Conservation (phyloP, 352 stramenopile species). For the Globisporangium spinosum region DNA sequence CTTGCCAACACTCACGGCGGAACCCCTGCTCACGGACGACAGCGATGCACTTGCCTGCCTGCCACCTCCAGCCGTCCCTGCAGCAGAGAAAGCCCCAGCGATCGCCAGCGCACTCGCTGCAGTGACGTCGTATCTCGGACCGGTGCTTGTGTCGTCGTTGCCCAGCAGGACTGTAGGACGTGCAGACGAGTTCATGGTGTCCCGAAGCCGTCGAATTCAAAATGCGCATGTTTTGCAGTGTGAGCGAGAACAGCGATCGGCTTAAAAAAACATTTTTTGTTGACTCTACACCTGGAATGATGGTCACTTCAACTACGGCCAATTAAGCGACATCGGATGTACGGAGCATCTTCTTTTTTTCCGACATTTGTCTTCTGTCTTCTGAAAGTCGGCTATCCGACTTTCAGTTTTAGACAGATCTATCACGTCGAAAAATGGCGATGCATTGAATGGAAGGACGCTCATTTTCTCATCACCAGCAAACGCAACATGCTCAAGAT, state of each 20-base stretch:
- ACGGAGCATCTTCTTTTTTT: neutral
- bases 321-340: neutral
- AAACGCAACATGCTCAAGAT: slow-evolving; percentile 60
- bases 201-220: neutral
- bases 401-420: neutral
- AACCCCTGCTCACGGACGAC: slow-evolving; percentile 9
- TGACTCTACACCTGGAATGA: neutral
- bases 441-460: neutral
- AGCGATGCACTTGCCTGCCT: neutral
- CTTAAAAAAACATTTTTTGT: neutral
- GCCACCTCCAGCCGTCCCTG: neutral
- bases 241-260: too few relatives aligned
- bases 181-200: neutral
- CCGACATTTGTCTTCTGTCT: too few relatives aligned
- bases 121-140: slow-evolving; percentile 16
- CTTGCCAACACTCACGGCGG: neutral
- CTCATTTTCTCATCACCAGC: neutral
- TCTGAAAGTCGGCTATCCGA: neutral
- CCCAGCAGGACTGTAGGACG: slow-evolving; percentile 4
- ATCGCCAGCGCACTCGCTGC: slow-evolving; percentile 2
- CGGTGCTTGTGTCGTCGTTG: slow-evolving; percentile 1
- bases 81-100: neutral
- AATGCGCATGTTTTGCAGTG: too few relatives aligned
- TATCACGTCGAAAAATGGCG: neutral
- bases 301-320: neutral